Conservation (phyloP, 345 rosid genomes). For the Salix caprea region DNA sequence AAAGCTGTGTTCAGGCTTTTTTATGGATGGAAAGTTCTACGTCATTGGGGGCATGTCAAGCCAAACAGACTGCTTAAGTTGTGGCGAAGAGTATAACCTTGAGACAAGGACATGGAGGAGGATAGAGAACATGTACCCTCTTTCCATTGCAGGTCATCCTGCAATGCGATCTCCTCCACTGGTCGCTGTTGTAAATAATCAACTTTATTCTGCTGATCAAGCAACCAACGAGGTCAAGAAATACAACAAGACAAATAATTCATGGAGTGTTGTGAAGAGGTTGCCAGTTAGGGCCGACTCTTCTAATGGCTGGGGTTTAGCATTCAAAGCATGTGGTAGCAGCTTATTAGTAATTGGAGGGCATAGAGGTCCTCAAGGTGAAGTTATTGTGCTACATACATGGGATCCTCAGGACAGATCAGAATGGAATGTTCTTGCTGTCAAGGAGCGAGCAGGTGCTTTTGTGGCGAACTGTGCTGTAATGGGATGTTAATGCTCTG, state of each 20-base stretch:
- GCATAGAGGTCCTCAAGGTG: conserved; percentile 62
- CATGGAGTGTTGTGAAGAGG: conserved; percentile 72
- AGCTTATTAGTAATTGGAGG: conserved; percentile 67
- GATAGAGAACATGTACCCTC: conserved; percentile 77
- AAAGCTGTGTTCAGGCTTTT: conserved; percentile 73
- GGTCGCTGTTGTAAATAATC: conserved; percentile 66
- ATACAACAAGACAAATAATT: conserved; percentile 56
- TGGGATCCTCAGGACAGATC: conserved; percentile 72
- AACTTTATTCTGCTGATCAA: conserved; percentile 67
- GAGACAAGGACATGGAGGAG: conserved; percentile 61
- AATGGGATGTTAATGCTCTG: conserved; percentile 51
- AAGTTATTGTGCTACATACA: conserved; percentile 62
- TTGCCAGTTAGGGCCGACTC: conserved; percentile 72
- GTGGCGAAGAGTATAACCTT: conserved; percentile 67
- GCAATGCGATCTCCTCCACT: conserved; percentile 63
- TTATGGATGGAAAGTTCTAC: conserved; percentile 75
- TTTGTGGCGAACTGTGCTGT: conserved; percentile 86
- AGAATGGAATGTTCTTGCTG: conserved; percentile 79
- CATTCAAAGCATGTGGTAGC: conserved; percentile 75
- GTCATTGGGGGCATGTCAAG: conserved; percentile 77
- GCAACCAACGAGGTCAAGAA: conserved; percentile 70
- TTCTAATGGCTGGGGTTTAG: conserved; percentile 83
- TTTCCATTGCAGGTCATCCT: conserved; percentile 71
- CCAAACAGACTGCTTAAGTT: conserved; percentile 51
- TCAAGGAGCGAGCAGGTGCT: conserved; percentile 67